These are phyloP conservation scores for Leccinum disarticulatum DNA, from an alignment of 768 basidiomycete genomes.

Conservation along the genomic window DNA sequence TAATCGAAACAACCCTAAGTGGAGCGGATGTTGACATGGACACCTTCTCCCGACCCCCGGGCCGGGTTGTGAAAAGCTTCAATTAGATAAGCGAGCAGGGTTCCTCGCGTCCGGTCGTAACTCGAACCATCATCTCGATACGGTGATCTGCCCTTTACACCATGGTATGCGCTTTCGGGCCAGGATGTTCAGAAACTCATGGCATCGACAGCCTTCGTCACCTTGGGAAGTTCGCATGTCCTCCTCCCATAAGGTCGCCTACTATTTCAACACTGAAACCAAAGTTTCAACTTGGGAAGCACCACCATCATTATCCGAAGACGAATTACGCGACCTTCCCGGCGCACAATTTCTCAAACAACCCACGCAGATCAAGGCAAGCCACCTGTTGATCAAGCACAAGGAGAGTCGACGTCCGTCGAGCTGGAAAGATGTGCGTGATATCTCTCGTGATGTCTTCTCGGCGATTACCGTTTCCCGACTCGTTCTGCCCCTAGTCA, in stretches of 20 bases:
- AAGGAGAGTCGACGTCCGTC: conserved; percentile 71
- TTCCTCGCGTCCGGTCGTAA: not conserved
- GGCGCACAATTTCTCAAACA: conserved; percentile 58
- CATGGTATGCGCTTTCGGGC: conserved; percentile 23
- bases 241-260: conserved; percentile 70
- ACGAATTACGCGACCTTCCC: conserved; percentile 61
- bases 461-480: not conserved
- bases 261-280: conserved; percentile 81
- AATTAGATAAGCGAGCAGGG: conserved; percentile 15
- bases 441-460: not conserved
- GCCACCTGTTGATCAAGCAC: conserved; percentile 95
- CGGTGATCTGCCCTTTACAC: conserved; percentile 11
- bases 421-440: conserved; percentile 80
- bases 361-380: conserved; percentile 77
- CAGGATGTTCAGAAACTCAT: conserved; percentile 12
- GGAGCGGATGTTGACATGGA: not conserved
- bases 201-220: conserved; percentile 17
- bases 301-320: conserved; percentile 50
- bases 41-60: not conserved
- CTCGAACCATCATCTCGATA: conserved; percentile 1
- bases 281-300: conserved; percentile 78
- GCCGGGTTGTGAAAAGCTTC: not conserved
- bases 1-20: conserved; percentile 7
- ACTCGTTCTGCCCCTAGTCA: conserved; percentile 37
- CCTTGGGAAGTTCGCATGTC: conserved; percentile 90